A percentile compares a stretch with the other conserved stretches of the same genome.
These are phyloP conservation scores for Chlamydomonas incerta DNA, from an alignment of 139 green algal genomes.

Conservation along the genomic window DNA sequence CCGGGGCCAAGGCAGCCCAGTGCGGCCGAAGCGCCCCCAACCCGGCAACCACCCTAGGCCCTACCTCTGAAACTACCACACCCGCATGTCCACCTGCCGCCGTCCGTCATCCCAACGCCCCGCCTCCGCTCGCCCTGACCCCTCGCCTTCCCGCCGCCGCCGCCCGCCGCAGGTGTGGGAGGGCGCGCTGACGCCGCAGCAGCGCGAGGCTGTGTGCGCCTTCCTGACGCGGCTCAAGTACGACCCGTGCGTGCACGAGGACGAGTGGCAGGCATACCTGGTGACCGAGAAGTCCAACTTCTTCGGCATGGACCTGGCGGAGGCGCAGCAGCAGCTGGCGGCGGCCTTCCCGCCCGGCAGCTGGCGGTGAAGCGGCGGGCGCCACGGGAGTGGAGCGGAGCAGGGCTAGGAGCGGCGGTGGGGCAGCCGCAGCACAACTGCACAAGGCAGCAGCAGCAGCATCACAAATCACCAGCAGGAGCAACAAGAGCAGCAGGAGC, in stretches of 20 bases:
- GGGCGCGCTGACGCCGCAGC: neutral
- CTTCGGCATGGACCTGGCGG: slow-evolving; percentile 39
- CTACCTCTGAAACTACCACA: too few species aligned
- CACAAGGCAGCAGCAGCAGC: too few species aligned
- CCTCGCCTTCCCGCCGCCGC: neutral
- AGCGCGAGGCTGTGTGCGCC: slow-evolving; percentile 1
- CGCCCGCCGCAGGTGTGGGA: slow-evolving; percentile 13
- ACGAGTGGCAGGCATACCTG: slow-evolving; percentile 44
- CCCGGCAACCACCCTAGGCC: too few species aligned
- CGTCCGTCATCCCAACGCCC: too few species aligned
- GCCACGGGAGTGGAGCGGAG: too few species aligned
- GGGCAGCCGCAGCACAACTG: too few species aligned
- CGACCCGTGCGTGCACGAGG: slow-evolving; percentile 1
- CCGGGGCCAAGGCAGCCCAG: too few species aligned
- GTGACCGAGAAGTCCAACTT: slow-evolving; percentile 43
- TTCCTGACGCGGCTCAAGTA: slow-evolving; percentile 43
- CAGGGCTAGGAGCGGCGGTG: too few species aligned
- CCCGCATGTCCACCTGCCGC: too few species aligned
- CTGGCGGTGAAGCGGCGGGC: slow-evolving; percentile 18
- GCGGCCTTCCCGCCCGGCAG: slow-evolving; percentile 19
- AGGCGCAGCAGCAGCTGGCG: slow-evolving; percentile 12
- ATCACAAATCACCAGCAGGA: too few species aligned
- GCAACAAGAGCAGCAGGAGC: too few species aligned
- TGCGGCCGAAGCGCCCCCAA: too few species aligned
- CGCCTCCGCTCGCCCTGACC: neutral